Evolutionary conservation across 176 grass and related monocot species (phyloP).

Genomic region (Neostapfia colusana): DNA sequence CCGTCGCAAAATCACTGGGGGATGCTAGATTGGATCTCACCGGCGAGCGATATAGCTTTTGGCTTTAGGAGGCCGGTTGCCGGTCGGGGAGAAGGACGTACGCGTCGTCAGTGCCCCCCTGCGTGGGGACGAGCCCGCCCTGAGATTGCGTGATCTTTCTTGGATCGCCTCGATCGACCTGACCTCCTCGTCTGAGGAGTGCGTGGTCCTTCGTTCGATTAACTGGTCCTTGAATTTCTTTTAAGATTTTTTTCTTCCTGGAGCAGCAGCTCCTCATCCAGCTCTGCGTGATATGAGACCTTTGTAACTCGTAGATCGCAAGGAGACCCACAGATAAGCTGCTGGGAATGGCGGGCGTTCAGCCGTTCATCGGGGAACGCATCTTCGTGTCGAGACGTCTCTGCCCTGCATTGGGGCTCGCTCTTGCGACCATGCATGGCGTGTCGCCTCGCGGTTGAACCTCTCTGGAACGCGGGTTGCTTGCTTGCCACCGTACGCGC

Average conservation of each 20-base stretch:
- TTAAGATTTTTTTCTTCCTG: conserved; percentile 14
- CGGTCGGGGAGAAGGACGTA: not conserved
- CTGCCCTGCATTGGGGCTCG: too few species aligned
- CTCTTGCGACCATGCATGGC: too few species aligned
- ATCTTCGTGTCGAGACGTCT: not conserved
- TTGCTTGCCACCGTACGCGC: too few species aligned
- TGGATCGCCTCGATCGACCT: conserved; percentile 31
- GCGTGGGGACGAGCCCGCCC: conserved; percentile 25
- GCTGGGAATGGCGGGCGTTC: too few species aligned
- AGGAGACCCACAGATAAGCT: conserved; percentile 2
- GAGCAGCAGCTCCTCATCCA: too few species aligned
- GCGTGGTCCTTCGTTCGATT: conserved; percentile 24
- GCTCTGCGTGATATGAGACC: not conserved
- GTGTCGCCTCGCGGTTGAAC: too few species aligned
- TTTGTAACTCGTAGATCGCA: conserved; percentile 23
- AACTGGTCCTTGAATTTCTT: not conserved
- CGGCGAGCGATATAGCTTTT: not conserved
- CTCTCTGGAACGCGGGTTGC: too few species aligned
- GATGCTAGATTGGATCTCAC: not conserved
- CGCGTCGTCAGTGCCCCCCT: not conserved
- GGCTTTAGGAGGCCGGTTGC: not conserved
- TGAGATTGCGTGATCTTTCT: conserved; percentile 35
- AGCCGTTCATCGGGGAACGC: too few species aligned
- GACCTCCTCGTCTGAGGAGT: conserved; percentile 8
- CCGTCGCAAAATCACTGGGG: not conserved